These are phyloP conservation scores for Phytopythium chamaehyphon DNA, from an alignment of 352 stramenopile genomes.

Conservation along the genomic window DNA sequence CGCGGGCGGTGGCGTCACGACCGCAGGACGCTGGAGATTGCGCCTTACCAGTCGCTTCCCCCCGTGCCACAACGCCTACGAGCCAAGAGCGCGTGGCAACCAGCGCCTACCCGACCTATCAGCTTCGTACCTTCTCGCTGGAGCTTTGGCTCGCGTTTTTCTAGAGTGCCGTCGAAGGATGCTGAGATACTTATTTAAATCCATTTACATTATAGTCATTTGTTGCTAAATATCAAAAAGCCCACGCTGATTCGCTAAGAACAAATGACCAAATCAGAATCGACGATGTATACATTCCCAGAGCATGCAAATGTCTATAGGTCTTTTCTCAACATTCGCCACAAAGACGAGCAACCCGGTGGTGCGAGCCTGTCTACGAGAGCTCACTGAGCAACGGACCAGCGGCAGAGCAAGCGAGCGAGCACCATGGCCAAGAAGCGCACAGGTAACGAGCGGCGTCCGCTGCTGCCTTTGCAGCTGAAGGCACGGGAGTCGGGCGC, in stretches of 20 bases:
- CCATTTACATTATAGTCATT: no score
- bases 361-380: not conserved
- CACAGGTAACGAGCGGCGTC: constrained; percentile 31
- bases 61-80: not conserved
- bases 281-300: no score
- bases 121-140: constrained; percentile 4
- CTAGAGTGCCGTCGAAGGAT: not conserved
- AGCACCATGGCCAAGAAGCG: constrained; percentile 62
- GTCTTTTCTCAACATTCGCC: no score
- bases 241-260: no score
- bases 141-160: constrained; percentile 1
- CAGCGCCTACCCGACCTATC: not conserved
- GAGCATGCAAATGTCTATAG: no score
- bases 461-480: not conserved
- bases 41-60: not conserved
- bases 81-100: not conserved
- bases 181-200: no score
- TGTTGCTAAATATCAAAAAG: no score
- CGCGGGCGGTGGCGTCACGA: no score
- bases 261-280: no score
- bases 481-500: not conserved
- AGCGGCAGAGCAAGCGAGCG: not conserved
- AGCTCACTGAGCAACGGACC: constrained; percentile 5
- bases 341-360: no score
- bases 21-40: no score